These are phyloP conservation scores for Triangularia verruculosa DNA, from an alignment of 2,329 filamentous ascomycete species.

Conservation along the genomic window DNA sequence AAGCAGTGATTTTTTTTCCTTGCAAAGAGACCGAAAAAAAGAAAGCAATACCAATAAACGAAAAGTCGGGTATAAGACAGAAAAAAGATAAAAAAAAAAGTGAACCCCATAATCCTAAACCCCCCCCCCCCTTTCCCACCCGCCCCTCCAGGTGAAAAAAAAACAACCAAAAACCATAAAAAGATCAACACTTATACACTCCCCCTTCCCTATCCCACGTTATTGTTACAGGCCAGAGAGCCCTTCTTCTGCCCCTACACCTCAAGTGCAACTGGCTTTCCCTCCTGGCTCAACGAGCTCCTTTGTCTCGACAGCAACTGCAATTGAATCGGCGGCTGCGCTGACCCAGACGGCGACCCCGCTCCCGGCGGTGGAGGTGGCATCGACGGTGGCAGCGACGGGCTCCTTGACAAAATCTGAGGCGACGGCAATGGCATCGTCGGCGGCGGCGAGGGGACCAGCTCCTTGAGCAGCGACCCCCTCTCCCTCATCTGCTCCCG, in stretches of 20 bases:
- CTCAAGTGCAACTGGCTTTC: slow-evolving; percentile 31
- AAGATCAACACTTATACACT: not conserved
- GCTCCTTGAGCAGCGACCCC: slow-evolving; percentile 14
- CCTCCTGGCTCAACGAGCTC: slow-evolving; percentile 28
- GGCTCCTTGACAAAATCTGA: slow-evolving; percentile 26
- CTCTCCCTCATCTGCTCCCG: not conserved
- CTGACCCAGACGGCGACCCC: not conserved
- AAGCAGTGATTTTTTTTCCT: too few species aligned
- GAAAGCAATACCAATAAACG: slow-evolving; percentile 17
- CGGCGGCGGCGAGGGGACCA: slow-evolving; percentile 33
- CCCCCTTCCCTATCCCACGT: too few species aligned
- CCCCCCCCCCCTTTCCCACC: too few species aligned
- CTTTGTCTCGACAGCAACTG: slow-evolving; percentile 29
- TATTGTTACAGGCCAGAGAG: not conserved
- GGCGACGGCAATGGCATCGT: slow-evolving; percentile 29
- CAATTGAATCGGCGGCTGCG: slow-evolving; percentile 30
- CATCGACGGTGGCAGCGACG: slow-evolving; percentile 29
- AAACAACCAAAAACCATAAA: slow-evolving; percentile 27
- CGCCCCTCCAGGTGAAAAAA: not conserved
- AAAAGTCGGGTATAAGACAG: slow-evolving; percentile 18
- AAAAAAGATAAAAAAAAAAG: slow-evolving; percentile 2
- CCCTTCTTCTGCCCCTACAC: slow-evolving; percentile 28
- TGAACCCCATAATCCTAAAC: not conserved
- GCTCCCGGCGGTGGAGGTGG: slow-evolving; percentile 32
- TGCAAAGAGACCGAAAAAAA: slow-evolving; percentile 14